Conservation (phyloP, 345 rosid genomes). For the Balakata baccata region DNA sequence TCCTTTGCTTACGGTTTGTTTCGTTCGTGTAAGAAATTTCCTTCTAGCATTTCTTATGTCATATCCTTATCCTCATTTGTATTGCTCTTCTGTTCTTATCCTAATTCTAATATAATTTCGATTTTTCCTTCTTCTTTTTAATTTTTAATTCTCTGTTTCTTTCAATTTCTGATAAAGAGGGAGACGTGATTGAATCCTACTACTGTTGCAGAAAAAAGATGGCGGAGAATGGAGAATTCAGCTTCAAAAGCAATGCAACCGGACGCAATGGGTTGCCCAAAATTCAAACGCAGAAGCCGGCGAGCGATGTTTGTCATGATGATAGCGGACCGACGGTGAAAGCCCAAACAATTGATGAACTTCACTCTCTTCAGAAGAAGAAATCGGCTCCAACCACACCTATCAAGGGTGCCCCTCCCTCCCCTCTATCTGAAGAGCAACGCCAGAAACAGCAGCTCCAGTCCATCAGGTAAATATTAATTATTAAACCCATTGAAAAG, state of each 20-base stretch:
- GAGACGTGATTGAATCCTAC: background rate
- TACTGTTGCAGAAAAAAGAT: background rate
- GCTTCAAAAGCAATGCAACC: slow-evolving; percentile 17
- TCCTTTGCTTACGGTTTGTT: background rate
- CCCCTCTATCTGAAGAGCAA: slow-evolving; percentile 36
- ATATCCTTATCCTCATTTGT: background rate
- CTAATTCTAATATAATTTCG: background rate
- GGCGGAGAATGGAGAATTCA: slow-evolving; percentile 30
- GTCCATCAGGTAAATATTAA: slow-evolving; percentile 31
- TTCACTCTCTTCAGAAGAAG: slow-evolving; percentile 45
- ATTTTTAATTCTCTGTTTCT: too few species aligned
- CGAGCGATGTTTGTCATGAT: slow-evolving; percentile 26
- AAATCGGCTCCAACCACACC: slow-evolving; percentile 38
- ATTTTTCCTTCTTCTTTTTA: too few species aligned
- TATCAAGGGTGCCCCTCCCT: slow-evolving; percentile 16
- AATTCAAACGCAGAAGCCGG: slow-evolving; percentile 17
- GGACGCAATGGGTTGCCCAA: slow-evolving; percentile 20
- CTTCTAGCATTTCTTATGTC: background rate
- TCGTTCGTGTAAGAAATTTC: background rate
- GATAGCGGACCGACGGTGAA: slow-evolving; percentile 32
- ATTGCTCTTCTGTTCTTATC: background rate
- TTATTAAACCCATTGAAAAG: too few species aligned
- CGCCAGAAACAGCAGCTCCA: slow-evolving; percentile 39
- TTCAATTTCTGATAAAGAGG: background rate
- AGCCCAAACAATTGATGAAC: slow-evolving; percentile 40